Evolutionary conservation across 2,329 filamentous ascomycete genomes (phyloP).

Genomic region (Penicillium glabrum): DNA sequence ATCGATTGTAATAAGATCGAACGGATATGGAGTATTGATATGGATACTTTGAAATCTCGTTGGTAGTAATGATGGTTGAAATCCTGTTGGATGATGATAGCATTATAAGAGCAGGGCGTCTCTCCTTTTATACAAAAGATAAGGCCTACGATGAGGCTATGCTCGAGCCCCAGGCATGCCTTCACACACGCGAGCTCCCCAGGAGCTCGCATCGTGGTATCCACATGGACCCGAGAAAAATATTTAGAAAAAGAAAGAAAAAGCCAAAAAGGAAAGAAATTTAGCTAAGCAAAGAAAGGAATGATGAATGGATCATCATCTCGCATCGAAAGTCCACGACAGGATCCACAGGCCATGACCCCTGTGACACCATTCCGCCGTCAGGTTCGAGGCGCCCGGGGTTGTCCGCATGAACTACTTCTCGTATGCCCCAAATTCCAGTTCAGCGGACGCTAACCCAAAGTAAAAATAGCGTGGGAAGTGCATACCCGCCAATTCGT

Average conservation of each 20-base stretch:
- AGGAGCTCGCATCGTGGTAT: conserved; percentile 14
- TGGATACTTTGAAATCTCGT: background rate
- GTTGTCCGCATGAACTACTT: conserved; percentile 19
- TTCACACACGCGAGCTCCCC: conserved; percentile 22
- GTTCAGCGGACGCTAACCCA: conserved; percentile 3
- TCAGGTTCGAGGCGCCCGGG: conserved; percentile 6
- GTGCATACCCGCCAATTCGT: conserved; percentile 18
- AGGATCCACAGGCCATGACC: conserved; percentile 12
- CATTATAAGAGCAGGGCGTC: conserved; percentile 3
- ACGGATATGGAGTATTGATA: background rate
- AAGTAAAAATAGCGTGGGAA: conserved; percentile 2
- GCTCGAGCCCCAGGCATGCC: conserved; percentile 13
- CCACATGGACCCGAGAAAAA: conserved; percentile 19
- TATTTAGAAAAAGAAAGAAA: conserved; percentile 12
- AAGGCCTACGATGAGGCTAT: conserved; percentile 11
- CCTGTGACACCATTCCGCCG: conserved; percentile 23
- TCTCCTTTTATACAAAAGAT: conserved; percentile 19
- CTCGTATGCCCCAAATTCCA: conserved; percentile 12
- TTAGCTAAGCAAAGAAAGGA: conserved; percentile 13
- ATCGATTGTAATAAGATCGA: background rate
- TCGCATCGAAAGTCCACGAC: conserved; percentile 9
- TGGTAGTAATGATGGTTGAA: background rate
- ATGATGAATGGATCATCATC: conserved; percentile 20
- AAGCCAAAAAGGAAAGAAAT: conserved; percentile 7
- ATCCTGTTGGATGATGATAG: conserved; percentile 3